These are phyloP conservation scores for Funneliformis geosporum DNA, from an alignment of 192 early-diverging fungal species.

Conservation along the genomic window DNA sequence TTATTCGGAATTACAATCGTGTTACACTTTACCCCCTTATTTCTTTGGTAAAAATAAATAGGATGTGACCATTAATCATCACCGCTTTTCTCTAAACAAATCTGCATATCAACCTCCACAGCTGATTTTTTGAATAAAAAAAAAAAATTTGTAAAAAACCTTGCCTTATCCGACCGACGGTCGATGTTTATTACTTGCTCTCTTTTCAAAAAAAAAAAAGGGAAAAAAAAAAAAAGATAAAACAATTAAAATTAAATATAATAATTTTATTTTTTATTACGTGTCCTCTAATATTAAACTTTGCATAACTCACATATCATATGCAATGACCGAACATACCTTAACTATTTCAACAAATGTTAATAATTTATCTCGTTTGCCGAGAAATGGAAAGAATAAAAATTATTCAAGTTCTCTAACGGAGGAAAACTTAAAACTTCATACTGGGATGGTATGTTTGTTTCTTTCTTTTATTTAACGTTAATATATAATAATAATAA, in stretches of 20 bases:
- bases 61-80: no score
- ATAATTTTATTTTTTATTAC: not conserved
- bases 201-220: no score
- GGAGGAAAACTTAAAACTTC: conserved; percentile 20
- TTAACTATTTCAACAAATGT: not conserved
- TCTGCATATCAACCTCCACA: no score
- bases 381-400: conserved; percentile 12
- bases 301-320: not conserved
- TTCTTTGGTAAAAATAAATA: no score
- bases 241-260: not conserved
- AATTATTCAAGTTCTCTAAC: conserved; percentile 1
- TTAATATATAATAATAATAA: no score
- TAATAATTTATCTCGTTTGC: conserved; percentile 12
- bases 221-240: not conserved
- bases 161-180: no score
- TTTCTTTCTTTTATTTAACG: not conserved
- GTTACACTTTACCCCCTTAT: no score
- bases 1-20: no score
- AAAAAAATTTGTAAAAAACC: no score
- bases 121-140: no score
- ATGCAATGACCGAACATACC: not conserved
- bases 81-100: no score
- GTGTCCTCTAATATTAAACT: not conserved
- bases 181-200: no score
- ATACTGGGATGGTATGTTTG: conserved; percentile 15